Percentiles rank a stretch among this genome's conserved stretches.
phyloP scores from a whole-genome alignment of 2,329 filamentous ascomycete species.

The Verticillium zaregamsianum region DNA sequence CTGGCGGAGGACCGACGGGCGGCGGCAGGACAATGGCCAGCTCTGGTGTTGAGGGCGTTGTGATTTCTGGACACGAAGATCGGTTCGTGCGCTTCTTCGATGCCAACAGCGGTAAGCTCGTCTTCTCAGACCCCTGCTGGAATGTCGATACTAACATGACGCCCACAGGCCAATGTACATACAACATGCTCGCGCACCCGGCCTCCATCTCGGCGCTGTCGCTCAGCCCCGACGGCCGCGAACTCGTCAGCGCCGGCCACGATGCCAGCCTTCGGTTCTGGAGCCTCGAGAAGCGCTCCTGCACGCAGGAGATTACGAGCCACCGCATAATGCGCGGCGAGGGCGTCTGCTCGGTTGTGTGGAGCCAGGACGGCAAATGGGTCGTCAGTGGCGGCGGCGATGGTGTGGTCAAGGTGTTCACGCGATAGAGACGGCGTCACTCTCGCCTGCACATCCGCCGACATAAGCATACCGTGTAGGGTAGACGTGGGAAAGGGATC shows the following conservation, averaged over 20 bases:
- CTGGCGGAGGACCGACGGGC: conserved; percentile 74
- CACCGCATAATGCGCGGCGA: conserved; percentile 95
- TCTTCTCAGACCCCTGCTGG: background rate
- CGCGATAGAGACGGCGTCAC: conserved; percentile 35
- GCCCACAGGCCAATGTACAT: conserved; percentile 86
- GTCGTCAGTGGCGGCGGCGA: conserved; percentile 94
- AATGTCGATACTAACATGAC: background rate
- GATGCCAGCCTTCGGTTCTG: conserved; percentile 95
- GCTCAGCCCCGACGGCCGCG: conserved; percentile 85
- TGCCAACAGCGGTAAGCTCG: conserved; percentile 85
- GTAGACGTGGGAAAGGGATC: background rate
- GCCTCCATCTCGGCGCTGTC: conserved; percentile 89
- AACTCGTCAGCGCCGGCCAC: conserved; percentile 93
- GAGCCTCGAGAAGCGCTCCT: conserved; percentile 92
- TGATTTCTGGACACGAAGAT: conserved; percentile 96
- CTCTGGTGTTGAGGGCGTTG: conserved; percentile 82
- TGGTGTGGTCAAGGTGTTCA: conserved; percentile 91
- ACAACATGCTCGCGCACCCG: conserved; percentile 96
- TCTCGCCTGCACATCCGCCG: background rate
- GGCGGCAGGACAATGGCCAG: conserved; percentile 61
- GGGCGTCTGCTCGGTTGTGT: conserved; percentile 89
- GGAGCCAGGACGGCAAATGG: conserved; percentile 93
- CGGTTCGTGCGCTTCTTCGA: conserved; percentile 96
- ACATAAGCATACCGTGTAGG: conserved; percentile 3
- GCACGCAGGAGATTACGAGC: conserved; percentile 90